Evolutionary conservation across 306 rosid genomes (phyloP), one percentile per base, ranked within the genome.

Genomic region (Albizia julibrissin): DNA sequence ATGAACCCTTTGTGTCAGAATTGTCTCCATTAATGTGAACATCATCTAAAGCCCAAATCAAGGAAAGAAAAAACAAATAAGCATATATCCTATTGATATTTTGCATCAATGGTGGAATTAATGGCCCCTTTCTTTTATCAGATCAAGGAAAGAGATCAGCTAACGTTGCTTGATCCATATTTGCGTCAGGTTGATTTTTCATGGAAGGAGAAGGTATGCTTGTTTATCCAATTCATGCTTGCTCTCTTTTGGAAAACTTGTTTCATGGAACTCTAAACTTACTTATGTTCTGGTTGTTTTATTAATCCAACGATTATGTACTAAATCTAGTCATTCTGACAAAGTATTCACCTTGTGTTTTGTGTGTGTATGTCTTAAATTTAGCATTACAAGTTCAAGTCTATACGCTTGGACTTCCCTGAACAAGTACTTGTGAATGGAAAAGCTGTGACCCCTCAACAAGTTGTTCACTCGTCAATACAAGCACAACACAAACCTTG

Each of bases 61-160:
- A 11, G 13, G 68, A 29, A 37, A 56, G 58, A n/a, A 58, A 59
- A 24, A 4, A n/a, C 37, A 58, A 22, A 18, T 13, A n/a, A 3
- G 3, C 22, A 9, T 13, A 2, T 27, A 43, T 21, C 40, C 46
- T 52, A 70, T 46, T 46, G 74, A 29, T 85, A 52, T 50, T 21
- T 84, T 67, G 49, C 74, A 78, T 82, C 62, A 42, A 49, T 77
- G 59, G 21, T 46, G 33, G 73, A 80, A 61, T 54, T 84, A 62
- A 86, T 40, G 72, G 72, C 69, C 54, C 77, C 74, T 40, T 80
- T 52, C 34, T 76, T 76, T 81, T 81, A n/a, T 50, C 95, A 95
- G 94, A 88, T 93, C 87, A 93, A 93, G 91, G 98, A 90, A 90
- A 98, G 98, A 84, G 98, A 95, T 85, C 97, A 90, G 82, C 79